Base-by-base conservation (phyloP, 371 early-diverging fungal genomes). In the Encephalitozoon intestinalis region DNA sequence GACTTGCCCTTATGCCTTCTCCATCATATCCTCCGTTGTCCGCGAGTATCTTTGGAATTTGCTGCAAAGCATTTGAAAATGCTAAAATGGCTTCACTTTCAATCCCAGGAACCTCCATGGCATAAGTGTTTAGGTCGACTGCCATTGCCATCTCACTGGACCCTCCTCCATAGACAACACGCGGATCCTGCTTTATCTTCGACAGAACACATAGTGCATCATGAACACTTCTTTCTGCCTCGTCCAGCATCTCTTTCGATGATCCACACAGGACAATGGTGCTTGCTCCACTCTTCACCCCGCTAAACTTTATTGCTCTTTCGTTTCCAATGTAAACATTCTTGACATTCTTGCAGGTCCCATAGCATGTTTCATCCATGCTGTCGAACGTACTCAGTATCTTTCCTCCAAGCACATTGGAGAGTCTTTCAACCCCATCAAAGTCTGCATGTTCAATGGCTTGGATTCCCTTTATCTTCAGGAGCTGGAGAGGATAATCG, bases 401-500 rank as follows among this genome's bases (percentile, higher is more conserved):
- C 77, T 94, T 96, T 83, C 96, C 95, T 70, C 93, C 89, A 79
- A 83, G 58, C 44, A 83, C 68, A 41, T 78, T 80, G 23, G 65
- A 39, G 73, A 99, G 87, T 58, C 97, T 89, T 86, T 99, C 99
- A 41, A 97, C 90, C 79, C 97, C 97, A 80, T 95, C 95, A 82
- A 99, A 99, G 81, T 97, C 97, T 46, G 97, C 99, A 82, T 97
- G 95, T 85, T 99, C 99, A 79, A 99, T 96, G 46, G 93, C 90
- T 84, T 91, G 89, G 82, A 97, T 90, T 30, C 94, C 94, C 63
- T 93, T 87, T 79, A 93, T 94, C 26, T 92, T 94, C 84, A 99
- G 91, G 68, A 97, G 88, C 86, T 95, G 95, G 85, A 94, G 94
- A 64, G 97, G 97, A 91, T 92, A 97, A 90, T 97, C 97, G 88